Evolutionary conservation across 2,329 filamentous ascomycete species (phyloP), one percentile per base, ranked within the genome.

Genomic region (Sporothrix brasiliensis): DNA sequence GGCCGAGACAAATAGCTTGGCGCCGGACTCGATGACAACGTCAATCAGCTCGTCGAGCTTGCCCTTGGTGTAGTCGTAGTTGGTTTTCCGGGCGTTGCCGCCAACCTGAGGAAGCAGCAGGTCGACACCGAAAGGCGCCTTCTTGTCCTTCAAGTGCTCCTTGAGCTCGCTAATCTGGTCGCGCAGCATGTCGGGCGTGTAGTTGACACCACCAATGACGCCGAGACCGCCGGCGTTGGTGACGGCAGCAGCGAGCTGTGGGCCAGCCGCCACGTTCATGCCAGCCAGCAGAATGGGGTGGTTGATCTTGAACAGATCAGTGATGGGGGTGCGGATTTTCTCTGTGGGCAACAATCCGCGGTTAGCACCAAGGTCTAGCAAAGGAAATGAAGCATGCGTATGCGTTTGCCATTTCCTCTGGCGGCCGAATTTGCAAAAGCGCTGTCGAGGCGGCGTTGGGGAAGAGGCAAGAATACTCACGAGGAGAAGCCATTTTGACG

Each of bases 21-120:
- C 92, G 75, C 92, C 92, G 69, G 90, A 92, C 78, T 96, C 91
- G 83, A 99, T 97, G 83, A 97, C 90, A 78, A 97, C 93, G 79
- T 93, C 90, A 79, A 97, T 82, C 70, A 99, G 89, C 80, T 94
- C 92, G 80, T 92, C 86, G 73, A 99, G 92, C 85, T 98, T 98
- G 81, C 95, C 95, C 86, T 99, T 98, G 78, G 95, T 99, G 86
- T 99, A 99, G 83, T 99, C 95, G 83, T 98, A 97, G 88, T 97
- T 98, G 77, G 94, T 97, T 87, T 97, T 97, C 78, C 95, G 89
- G 73, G 95, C 95, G 78, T 86, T 93, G 77, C 94, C 95, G 74
- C 95, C 95, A 73, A 99, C 93, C 83, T 99, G 94, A 68, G 94
- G 94, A 16, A 98, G 87, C 70, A 98, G 86, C 76, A 98, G 86